Evolutionary conservation across 1,284 basidiomycete species (phyloP).

Genomic region (Pseudozyma pruni): DNA sequence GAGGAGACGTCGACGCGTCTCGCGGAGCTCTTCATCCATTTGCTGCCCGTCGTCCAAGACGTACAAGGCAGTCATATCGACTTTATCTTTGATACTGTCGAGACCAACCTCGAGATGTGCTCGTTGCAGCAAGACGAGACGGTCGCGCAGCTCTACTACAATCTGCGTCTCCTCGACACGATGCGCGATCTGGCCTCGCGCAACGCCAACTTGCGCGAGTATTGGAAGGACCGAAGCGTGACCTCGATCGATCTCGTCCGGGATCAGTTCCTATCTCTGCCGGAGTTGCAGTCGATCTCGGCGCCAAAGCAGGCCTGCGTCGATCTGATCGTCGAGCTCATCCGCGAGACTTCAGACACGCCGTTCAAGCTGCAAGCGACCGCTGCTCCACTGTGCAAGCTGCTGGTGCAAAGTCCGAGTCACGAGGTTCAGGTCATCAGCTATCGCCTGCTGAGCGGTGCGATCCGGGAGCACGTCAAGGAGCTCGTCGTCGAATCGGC

Average conservation of each 20-base stretch:
- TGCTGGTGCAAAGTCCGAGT: slow-evolving; percentile 37
- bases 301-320: slow-evolving; percentile 37
- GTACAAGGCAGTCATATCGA: slow-evolving; percentile 90
- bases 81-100: slow-evolving; percentile 87
- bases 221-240: slow-evolving; percentile 76
- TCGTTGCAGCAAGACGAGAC: slow-evolving; percentile 75
- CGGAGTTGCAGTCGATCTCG: slow-evolving; percentile 18
- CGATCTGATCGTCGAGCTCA: slow-evolving; percentile 51
- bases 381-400: slow-evolving; percentile 23
- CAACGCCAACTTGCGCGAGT: slow-evolving; percentile 78
- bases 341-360: slow-evolving; percentile 39
- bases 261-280: slow-evolving; percentile 72
- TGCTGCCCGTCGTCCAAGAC: slow-evolving; percentile 89
- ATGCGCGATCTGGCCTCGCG: slow-evolving; percentile 78
- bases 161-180: slow-evolving; percentile 76
- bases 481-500: slow-evolving; percentile 59
- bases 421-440: slow-evolving; percentile 55
- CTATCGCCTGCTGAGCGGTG: slow-evolving; percentile 35
- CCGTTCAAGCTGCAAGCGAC: slow-evolving; percentile 38
- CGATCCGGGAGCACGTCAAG: slow-evolving; percentile 50
- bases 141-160: slow-evolving; percentile 76
- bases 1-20: slow-evolving; percentile 80
- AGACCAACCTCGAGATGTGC: slow-evolving; percentile 83
- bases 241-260: slow-evolving; percentile 74
- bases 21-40: slow-evolving; percentile 78